Conservation (phyloP, 1,284 basidiomycete species). For the Ceratobasidium sp. region DNA sequence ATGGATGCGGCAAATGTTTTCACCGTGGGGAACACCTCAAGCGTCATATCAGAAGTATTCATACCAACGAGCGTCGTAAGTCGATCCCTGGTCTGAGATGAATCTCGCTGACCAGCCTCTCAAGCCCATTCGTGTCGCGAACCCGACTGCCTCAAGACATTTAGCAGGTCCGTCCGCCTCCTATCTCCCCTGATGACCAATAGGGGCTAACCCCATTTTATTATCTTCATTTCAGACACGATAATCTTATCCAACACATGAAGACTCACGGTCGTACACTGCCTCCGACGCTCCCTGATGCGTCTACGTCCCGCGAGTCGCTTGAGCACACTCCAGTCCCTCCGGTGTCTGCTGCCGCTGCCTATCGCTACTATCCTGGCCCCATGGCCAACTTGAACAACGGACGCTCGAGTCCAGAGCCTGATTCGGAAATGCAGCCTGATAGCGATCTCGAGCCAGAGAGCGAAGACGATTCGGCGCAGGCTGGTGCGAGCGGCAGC, state of each 20-base stretch:
- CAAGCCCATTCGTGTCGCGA: constrained; percentile 81
- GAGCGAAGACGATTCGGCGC: constrained; percentile 31
- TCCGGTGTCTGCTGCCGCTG: not conserved
- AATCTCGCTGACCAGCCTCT: constrained; percentile 47
- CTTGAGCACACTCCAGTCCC: not conserved
- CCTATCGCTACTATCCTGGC: constrained; percentile 37
- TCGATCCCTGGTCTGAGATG: constrained; percentile 48
- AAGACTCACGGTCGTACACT: constrained; percentile 67
- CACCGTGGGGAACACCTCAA: constrained; percentile 83
- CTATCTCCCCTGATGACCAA: constrained; percentile 12
- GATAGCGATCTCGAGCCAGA: constrained; percentile 37
- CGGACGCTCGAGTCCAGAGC: constrained; percentile 21
- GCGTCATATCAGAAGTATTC: constrained; percentile 80
- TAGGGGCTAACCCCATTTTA: constrained; percentile 43
- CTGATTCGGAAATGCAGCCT: constrained; percentile 15
- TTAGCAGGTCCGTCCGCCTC: constrained; percentile 63
- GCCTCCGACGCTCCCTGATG: not conserved
- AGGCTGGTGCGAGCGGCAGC: constrained; percentile 2
- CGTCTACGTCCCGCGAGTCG: constrained; percentile 20
- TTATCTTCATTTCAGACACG: too few relatives aligned
- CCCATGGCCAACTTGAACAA: constrained; percentile 17
- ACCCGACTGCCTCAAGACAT: constrained; percentile 82
- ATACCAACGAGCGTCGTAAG: constrained; percentile 84
- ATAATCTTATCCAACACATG: constrained; percentile 82
- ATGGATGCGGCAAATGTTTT: constrained; percentile 83